Conservation (phyloP, 148 eudicot genomes). For the Rheum nobile region DNA sequence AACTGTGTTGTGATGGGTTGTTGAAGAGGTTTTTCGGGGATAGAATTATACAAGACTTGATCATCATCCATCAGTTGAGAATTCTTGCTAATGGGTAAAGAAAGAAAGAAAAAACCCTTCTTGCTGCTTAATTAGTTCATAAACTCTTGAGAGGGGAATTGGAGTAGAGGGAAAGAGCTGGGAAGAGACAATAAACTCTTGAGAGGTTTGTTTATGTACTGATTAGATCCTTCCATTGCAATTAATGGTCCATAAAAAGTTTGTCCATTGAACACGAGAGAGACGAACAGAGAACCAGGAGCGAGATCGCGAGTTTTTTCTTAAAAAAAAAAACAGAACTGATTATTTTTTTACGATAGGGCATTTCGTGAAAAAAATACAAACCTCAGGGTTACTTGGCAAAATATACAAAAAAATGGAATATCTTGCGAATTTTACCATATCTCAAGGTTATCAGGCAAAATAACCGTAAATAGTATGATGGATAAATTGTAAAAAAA, state of each 20-base stretch:
- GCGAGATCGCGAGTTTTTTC: too few species aligned
- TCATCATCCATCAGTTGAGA: slow-evolving; percentile 21
- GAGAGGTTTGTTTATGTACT: background rate
- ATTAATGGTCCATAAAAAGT: background rate
- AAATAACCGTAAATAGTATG: too few species aligned
- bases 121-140: slow-evolving; percentile 6
- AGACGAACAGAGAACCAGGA: too few species aligned
- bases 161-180: background rate
- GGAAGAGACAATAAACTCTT: background rate
- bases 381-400: too few species aligned
- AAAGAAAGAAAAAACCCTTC: background rate
- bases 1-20: slow-evolving; percentile 98
- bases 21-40: slow-evolving; percentile 21
- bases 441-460: too few species aligned
- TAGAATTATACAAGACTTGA: slow-evolving; percentile 15
- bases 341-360: too few species aligned
- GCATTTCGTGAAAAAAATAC: too few species aligned
- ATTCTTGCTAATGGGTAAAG: slow-evolving; percentile 41
- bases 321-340: too few species aligned
- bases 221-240: background rate
- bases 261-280: background rate
- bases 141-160: background rate
- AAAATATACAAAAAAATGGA: too few species aligned
- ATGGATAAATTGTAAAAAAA: too few species aligned
- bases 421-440: too few species aligned